Conservation (phyloP, 1,139 yeast species). For the Pichia sp. region DNA sequence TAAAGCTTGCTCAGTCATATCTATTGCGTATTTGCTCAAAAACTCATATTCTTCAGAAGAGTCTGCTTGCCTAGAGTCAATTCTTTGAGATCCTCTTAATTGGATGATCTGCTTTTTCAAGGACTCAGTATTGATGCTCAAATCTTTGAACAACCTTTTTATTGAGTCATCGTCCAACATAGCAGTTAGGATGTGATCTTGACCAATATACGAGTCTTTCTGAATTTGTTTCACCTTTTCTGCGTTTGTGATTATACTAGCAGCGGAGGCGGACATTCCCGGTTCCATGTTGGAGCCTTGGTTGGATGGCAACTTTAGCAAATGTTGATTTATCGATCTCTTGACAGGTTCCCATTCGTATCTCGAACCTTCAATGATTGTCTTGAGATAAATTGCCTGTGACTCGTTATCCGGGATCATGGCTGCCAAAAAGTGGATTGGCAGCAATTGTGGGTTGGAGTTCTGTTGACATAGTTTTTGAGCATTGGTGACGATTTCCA, state of each 20-base stretch:
- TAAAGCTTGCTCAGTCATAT: conserved; percentile 86
- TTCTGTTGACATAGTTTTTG: conserved; percentile 79
- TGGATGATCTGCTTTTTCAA: conserved; percentile 74
- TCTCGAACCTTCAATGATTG: conserved; percentile 82
- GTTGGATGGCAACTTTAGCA: conserved; percentile 84
- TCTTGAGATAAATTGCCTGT: conserved; percentile 62
- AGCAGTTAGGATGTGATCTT: conserved; percentile 87
- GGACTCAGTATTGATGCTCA: conserved; percentile 62
- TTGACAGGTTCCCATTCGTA: conserved; percentile 82
- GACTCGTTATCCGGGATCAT: conserved; percentile 67
- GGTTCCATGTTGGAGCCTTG: conserved; percentile 55
- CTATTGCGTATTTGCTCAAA: conserved; percentile 82
- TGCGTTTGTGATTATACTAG: conserved; percentile 29
- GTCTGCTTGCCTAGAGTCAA: conserved; percentile 93
- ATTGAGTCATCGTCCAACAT: conserved; percentile 73
- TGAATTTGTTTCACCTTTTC: conserved; percentile 76
- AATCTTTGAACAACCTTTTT: conserved; percentile 70
- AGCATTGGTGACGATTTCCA: conserved; percentile 73
- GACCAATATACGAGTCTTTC: conserved; percentile 88
- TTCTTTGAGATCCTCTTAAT: conserved; percentile 85
- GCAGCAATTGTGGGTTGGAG: conserved; percentile 75
- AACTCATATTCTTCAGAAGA: conserved; percentile 82
- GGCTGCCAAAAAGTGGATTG: conserved; percentile 87
- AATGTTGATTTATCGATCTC: conserved; percentile 70
- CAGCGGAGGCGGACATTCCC: conserved; percentile 31